Percentiles rank a stretch among this genome's conserved stretches.
Conservation (phyloP, 352 stramenopile species). For the Globisporangium paddicum region DNA sequence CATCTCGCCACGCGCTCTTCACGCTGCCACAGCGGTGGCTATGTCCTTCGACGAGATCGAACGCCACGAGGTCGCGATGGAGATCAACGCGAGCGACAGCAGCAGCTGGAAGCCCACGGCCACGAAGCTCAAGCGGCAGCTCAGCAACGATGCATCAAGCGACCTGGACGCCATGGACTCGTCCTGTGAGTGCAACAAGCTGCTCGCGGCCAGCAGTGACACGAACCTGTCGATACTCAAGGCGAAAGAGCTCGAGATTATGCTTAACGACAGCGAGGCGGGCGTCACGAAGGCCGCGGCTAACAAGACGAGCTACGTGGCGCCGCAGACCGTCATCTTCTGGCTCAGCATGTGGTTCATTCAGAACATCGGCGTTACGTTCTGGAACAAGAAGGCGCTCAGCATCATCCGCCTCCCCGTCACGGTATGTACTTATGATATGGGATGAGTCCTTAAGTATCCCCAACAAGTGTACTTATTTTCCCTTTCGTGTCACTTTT, state of each 20-base stretch:
- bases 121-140: constrained; percentile 1
- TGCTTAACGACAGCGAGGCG: background rate
- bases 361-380: constrained; percentile 93
- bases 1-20: background rate
- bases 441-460: background rate
- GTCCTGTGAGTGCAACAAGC: background rate
- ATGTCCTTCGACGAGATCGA: background rate
- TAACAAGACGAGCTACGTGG: constrained; percentile 75
- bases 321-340: constrained; percentile 59
- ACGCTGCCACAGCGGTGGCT: background rate
- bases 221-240: background rate
- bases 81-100: background rate
- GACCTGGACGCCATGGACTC: background rate
- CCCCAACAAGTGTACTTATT: background rate
- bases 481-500: background rate
- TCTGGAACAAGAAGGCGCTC: constrained; percentile 94
- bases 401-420: constrained; percentile 57
- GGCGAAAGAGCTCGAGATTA: background rate
- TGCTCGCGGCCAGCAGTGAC: background rate
- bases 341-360: constrained; percentile 86
- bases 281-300: constrained; percentile 11
- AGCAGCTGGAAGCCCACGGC: background rate
- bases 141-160: background rate
- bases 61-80: background rate
- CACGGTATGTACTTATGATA: constrained; percentile 19